A percentile compares a stretch with the other conserved stretches of the same genome.
phyloP scores from a whole-genome alignment of 2,329 filamentous ascomycete species.

The Colletotrichum acutatum region DNA sequence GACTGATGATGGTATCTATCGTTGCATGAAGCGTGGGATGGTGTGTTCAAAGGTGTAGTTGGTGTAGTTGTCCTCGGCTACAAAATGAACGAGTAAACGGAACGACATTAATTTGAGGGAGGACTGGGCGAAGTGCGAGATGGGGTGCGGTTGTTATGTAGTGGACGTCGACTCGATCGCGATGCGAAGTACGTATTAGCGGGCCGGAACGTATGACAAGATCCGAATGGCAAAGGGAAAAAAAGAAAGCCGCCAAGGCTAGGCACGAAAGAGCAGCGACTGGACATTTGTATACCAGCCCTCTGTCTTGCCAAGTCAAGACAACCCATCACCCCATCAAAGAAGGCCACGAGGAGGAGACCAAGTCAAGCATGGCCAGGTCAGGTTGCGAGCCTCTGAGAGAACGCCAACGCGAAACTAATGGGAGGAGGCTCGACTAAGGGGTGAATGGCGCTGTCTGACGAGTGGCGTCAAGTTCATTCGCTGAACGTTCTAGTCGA shows the following conservation, averaged over 20 bases:
- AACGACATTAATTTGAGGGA: neutral
- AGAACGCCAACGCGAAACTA: conserved; percentile 4
- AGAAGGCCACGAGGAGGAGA: neutral
- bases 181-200: neutral
- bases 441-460: neutral
- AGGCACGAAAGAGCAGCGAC: neutral
- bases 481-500: neutral
- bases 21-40: neutral
- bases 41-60: neutral
- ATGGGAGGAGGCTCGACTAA: neutral
- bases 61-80: neutral
- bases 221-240: neutral
- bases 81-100: neutral
- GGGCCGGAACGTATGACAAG: neutral
- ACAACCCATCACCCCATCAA: neutral
- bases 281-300: conserved; percentile 17
- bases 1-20: neutral
- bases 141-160: conserved; percentile 14
- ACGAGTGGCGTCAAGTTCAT: conserved; percentile 21
- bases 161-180: neutral
- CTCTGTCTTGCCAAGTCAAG: neutral
- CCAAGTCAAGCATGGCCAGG: neutral
- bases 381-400: conserved; percentile 5
- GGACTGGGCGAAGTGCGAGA: neutral
- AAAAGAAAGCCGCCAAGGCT: neutral